Evolutionary conservation across 2,329 filamentous ascomycete species (phyloP).

Genomic region (Ceratocystis huliohia): DNA sequence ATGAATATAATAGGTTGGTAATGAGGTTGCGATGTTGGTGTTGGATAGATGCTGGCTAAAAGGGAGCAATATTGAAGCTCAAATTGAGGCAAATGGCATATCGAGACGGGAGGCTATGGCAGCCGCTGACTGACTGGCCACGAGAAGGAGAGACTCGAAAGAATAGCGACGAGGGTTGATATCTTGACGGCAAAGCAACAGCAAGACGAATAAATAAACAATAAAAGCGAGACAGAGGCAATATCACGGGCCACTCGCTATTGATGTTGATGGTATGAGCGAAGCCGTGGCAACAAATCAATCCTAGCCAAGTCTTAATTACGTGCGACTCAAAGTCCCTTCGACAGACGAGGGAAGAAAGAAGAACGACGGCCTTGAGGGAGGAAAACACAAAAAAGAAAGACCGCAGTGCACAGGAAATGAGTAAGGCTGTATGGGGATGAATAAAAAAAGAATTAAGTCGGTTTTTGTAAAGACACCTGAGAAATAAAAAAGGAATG

Average conservation of each 20-base stretch:
- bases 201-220: not conserved
- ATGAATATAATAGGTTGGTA: not conserved
- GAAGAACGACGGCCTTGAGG: not conserved
- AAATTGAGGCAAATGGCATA: slow-evolving; percentile 8
- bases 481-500: not conserved
- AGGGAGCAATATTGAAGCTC: slow-evolving; percentile 5
- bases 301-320: not conserved
- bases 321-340: not conserved
- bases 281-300: not conserved
- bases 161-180: not conserved
- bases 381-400: not conserved
- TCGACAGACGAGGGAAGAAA: not conserved
- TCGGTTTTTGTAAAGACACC: no score
- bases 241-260: not conserved
- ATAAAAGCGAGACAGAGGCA: not conserved
- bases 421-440: slow-evolving; percentile 21
- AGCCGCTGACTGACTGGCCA: not conserved
- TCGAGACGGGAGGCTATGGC: slow-evolving; percentile 5
- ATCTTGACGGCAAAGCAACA: not conserved
- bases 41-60: not conserved
- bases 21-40: not conserved
- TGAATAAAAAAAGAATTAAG: slow-evolving; percentile 12
- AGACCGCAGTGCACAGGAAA: not conserved
- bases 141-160: not conserved
- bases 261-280: not conserved